Conservation (phyloP, 2,329 filamentous ascomycete genomes). For the Colletotrichum abscissum region DNA sequence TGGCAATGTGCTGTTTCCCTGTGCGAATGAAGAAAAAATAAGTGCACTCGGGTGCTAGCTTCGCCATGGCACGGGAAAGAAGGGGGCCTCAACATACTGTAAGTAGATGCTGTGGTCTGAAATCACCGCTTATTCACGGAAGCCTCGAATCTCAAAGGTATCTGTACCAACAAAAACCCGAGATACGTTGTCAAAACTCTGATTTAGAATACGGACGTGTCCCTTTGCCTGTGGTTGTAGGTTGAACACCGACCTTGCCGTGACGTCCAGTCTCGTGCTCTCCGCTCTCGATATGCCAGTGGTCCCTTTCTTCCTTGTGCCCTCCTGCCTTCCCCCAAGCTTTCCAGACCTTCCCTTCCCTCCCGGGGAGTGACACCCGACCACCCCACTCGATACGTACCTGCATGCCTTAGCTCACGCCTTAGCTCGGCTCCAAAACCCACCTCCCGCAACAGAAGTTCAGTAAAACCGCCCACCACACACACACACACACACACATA, state of each 20-base stretch:
- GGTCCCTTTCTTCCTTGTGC: background rate
- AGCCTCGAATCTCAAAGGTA: too few species aligned
- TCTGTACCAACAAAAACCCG: too few species aligned
- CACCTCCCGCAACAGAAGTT: constrained; percentile 32
- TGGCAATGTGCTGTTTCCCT: too few species aligned
- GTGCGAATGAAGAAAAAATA: background rate
- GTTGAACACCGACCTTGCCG: background rate
- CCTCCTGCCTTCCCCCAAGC: background rate
- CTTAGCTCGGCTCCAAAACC: constrained; percentile 29
- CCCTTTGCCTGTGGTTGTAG: background rate
- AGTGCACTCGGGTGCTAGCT: too few species aligned
- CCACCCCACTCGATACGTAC: constrained; percentile 28
- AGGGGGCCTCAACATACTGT: too few species aligned
- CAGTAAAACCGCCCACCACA: background rate
- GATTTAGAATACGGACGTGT: background rate
- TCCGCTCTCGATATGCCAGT: background rate
- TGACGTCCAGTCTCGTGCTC: background rate
- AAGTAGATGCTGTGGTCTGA: too few species aligned
- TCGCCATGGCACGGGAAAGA: too few species aligned
- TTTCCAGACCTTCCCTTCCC: background rate
- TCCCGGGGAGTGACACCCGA: constrained; percentile 3
- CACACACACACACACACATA: background rate
- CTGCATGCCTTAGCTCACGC: constrained; percentile 19
- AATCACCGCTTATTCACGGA: too few species aligned
- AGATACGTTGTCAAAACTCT: background rate